These are phyloP conservation scores for Puccinia novopanici DNA, from an alignment of 1,284 basidiomycete species.

Conservation along the genomic window DNA sequence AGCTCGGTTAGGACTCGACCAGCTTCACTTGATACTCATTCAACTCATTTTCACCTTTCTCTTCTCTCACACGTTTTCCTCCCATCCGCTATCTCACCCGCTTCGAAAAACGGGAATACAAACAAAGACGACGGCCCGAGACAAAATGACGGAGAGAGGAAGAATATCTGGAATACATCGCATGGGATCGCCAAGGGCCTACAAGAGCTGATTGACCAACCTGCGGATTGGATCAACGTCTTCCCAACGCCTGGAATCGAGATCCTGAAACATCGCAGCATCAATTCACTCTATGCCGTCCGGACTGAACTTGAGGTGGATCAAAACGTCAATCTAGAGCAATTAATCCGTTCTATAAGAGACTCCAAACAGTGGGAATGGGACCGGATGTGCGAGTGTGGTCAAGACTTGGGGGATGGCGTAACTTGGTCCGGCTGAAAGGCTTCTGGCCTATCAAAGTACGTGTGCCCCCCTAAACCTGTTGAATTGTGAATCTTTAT, in stretches of 20 bases:
- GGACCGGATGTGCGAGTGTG: constrained; percentile 41
- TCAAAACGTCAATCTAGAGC: constrained; percentile 6
- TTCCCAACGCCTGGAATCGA: constrained; percentile 23
- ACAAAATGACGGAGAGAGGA: background rate
- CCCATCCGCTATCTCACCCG: no score
- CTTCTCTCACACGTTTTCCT: constrained; percentile 15
- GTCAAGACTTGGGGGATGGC: constrained; percentile 29
- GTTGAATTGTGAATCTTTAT: background rate
- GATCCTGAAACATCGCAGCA: constrained; percentile 19
- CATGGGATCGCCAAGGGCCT: constrained; percentile 4
- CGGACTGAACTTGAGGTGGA: constrained; percentile 22
- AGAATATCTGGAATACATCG: background rate
- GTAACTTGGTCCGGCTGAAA: constrained; percentile 32
- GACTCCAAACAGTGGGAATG: constrained; percentile 44
- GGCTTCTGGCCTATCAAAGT: constrained; percentile 47
- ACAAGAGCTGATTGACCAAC: constrained; percentile 12
- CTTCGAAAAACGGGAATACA: no score
- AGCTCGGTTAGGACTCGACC: constrained; percentile 35
- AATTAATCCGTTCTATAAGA: constrained; percentile 8
- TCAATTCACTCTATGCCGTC: constrained; percentile 23
- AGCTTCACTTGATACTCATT: constrained; percentile 25
- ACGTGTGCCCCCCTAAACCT: background rate
- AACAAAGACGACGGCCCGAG: background rate
- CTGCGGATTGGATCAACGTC: constrained; percentile 18
- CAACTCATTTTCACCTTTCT: constrained; percentile 29